Base-by-base conservation (phyloP, 345 rosid genomes). In the Iberis pinnata region DNA sequence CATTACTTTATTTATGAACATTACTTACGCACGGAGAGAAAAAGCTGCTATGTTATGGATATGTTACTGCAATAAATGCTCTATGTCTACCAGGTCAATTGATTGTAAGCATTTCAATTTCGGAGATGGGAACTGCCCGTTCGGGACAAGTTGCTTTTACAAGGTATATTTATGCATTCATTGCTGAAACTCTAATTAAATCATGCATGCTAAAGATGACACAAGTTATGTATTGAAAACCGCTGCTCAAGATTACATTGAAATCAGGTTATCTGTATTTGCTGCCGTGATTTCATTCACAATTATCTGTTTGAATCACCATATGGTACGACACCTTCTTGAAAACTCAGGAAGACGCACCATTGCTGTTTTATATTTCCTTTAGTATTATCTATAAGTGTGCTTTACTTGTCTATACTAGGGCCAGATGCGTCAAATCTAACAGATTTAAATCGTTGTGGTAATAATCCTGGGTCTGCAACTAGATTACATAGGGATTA, bases 131-230 rank as follows among this genome's bases (percentile, higher is more conserved):
- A 84, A 78, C 61, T 88, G 97, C 63, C 98, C 88, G 18, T 92
- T 92, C 61, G 97, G 98, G 43, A 79, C 89, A 31, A 92, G 98
- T 71, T 88, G 97, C 68, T 92, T 92, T 61, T 92, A 92, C 79
- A 92, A 83, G 95, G 97, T 92, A 74, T 43, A 5, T 17, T 12
- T 49, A 43, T 58, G 29, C 43, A 32, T 60, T 27, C 20, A 46
- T 7, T 8, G 40, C 31, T 37, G n/a, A 60, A 52, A 35, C 45
- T 58, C 36, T 36, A 59, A 13, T 29, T 43, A 29, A 43, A 46
- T 8, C 19, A 19, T 45, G 22, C 56, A 18, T 53, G 18, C 26
- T 52, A 3, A 4, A 39, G 20, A 45, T 43, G 58, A 6, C 31
- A 19, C 43, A 9, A 43, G 3, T 33, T 32, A 16, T 40, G 5